phyloP scores from a whole-genome alignment of 352 stramenopile species.

The Globisporangium alternatum region DNA sequence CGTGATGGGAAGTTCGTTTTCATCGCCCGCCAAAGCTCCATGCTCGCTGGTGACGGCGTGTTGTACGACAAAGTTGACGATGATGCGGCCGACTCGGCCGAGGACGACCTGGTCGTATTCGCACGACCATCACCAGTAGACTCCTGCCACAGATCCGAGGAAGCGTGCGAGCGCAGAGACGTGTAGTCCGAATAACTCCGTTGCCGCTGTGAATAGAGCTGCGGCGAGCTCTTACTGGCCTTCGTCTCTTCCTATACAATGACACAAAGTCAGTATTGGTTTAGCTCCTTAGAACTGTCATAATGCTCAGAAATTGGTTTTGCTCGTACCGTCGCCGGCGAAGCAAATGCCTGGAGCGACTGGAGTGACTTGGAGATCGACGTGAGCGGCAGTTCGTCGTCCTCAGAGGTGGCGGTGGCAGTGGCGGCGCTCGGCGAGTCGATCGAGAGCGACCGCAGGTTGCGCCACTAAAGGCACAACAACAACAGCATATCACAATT shows the following conservation, averaged over 20 bases:
- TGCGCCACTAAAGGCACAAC: constrained; percentile 23
- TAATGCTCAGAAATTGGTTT: not conserved
- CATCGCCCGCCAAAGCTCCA: constrained; percentile 55
- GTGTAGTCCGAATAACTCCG: constrained; percentile 75
- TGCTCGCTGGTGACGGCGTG: constrained; percentile 1
- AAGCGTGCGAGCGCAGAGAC: constrained; percentile 25
- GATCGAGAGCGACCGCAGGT: constrained; percentile 36
- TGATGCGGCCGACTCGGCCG: not conserved
- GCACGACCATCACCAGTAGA: not conserved
- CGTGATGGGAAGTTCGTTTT: constrained; percentile 56
- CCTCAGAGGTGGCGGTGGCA: constrained; percentile 13
- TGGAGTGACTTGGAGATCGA: constrained; percentile 44
- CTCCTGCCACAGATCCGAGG: constrained; percentile 14
- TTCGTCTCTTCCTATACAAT: constrained; percentile 1
- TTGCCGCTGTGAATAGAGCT: constrained; percentile 26
- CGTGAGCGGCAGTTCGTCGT: constrained; percentile 32
- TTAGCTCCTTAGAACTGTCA: not conserved
- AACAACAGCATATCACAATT: not conserved
- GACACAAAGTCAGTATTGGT: not conserved
- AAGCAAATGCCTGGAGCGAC: constrained; percentile 34
- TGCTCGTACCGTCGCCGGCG: not conserved
- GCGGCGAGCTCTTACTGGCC: not conserved
- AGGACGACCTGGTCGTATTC: not conserved
- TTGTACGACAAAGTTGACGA: not conserved
- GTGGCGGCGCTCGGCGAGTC: constrained; percentile 19